Base-by-base conservation (phyloP, 2,329 filamentous ascomycete genomes). In the Lasiodiplodia sp. region DNA sequence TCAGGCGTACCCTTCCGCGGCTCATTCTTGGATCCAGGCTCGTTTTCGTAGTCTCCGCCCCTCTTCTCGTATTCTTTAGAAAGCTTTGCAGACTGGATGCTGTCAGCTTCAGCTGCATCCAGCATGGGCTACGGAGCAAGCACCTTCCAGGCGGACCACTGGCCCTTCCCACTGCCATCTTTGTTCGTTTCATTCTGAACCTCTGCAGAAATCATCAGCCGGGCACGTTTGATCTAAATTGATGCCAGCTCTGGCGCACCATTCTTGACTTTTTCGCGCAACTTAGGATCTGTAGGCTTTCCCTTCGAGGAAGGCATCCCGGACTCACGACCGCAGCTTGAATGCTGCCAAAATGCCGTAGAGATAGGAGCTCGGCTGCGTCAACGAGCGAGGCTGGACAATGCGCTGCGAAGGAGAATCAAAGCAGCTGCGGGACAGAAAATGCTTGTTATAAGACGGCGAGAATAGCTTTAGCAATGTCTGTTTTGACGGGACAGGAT, bases 141-240 rank as follows among this genome's bases (percentile, higher is more conserved):
- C 52, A 80, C 82, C 77, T 83, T 84, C 82, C 82, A 84, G 53
- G 82, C 82, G 63, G 80, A 80, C 82, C 81, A 81, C 71, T 83
- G 77, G 4, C 81, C 82, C 71, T 83, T 82, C n/a, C 82, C 82
- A 38, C 78, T 71, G 12, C 82, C 82, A 71, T 82, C 80, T 70
- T 83, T 82, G 67, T 84, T 83, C 6, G 80, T 74, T 69, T 83
- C 77, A 62, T 79, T 75, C 72, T 83, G 83, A n/a, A 83, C 76
- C 16, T 83, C 79, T 79, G 51, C 16, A 14, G 14, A 11, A 12
- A 14, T 14, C 11, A 28, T 49, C 8, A 63, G 53, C 25, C 62
- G 5, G 51, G 18, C 31, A 10, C 31, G 31, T 34, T 23, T 7
- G 12, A 16, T 18, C 4, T 7, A 14, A 3, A 37, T 28, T 14